Conservation (phyloP, 345 rosid genomes). For the Orychophragmus violaceus region DNA sequence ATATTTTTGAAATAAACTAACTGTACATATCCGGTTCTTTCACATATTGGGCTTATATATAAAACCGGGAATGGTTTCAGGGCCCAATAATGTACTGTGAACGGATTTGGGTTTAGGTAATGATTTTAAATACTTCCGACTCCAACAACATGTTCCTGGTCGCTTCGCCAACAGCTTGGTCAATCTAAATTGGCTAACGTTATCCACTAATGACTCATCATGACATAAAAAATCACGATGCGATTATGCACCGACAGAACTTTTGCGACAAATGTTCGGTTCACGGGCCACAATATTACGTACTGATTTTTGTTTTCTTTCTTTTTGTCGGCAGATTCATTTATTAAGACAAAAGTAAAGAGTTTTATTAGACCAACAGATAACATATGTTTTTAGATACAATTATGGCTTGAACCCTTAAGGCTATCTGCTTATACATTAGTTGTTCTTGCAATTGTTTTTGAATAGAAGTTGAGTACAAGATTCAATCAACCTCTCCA, state of each 20-base stretch:
- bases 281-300: neutral
- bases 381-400: too few relatives aligned
- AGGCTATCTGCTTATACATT: too few relatives aligned
- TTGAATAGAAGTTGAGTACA: too few relatives aligned
- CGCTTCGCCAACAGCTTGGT: too few relatives aligned
- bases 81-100: neutral
- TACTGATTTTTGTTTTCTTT: too few relatives aligned
- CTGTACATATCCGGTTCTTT: neutral
- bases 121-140: neutral
- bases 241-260: neutral
- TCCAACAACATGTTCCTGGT: too few relatives aligned
- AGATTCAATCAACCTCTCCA: too few relatives aligned
- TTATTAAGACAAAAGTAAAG: too few relatives aligned
- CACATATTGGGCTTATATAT: neutral
- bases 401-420: too few relatives aligned
- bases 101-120: neutral
- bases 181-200: neutral
- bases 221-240: neutral
- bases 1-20: neutral
- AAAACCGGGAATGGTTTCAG: neutral
- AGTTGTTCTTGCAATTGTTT: too few relatives aligned
- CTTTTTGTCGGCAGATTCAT: too few relatives aligned
- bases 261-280: neutral
- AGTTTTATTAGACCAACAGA: too few relatives aligned
- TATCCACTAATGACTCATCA: neutral